Percentiles rank a stretch among this genome's conserved stretches.
These are phyloP conservation scores for Tremella fuciformis DNA, from an alignment of 768 basidiomycete genomes.

Conservation along the genomic window DNA sequence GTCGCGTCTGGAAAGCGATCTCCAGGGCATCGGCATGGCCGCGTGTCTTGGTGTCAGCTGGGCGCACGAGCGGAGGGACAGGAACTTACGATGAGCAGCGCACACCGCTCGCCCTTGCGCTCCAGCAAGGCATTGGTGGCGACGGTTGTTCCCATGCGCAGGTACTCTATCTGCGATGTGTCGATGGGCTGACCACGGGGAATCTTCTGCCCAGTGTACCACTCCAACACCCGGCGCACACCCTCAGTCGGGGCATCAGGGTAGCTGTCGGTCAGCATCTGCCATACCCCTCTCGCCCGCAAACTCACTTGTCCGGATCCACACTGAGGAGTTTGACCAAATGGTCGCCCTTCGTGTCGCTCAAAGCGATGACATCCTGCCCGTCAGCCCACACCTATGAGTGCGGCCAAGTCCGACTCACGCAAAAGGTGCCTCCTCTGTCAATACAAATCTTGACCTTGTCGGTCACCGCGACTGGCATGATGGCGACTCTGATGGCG, in stretches of 20 bases:
- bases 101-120: conserved; percentile 88
- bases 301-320: conserved; percentile 32
- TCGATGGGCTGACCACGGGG: conserved; percentile 73
- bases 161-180: conserved; percentile 57
- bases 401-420: conserved; percentile 64
- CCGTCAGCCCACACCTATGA: neutral
- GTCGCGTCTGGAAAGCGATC: conserved; percentile 82
- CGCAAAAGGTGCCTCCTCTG: conserved; percentile 82
- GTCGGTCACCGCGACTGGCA: conserved; percentile 26
- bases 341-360: conserved; percentile 49
- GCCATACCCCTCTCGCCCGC: too few species aligned
- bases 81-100: conserved; percentile 72
- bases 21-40: conserved; percentile 35
- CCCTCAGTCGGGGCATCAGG: conserved; percentile 52
- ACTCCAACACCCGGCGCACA: conserved; percentile 71
- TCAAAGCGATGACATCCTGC: conserved; percentile 29
- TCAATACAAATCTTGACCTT: conserved; percentile 34
- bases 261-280: conserved; percentile 55
- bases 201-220: conserved; percentile 66
- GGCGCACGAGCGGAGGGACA: too few species aligned
- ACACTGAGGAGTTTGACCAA: conserved; percentile 27
- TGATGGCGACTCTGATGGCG: conserved; percentile 16
- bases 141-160: conserved; percentile 33
- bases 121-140: conserved; percentile 91
- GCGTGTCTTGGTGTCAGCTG: neutral